A percentile compares a stretch with the other conserved stretches of the same genome.
Evolutionary conservation across 306 rosid species (phyloP).

Genomic region (Trichosanthes truncata): DNA sequence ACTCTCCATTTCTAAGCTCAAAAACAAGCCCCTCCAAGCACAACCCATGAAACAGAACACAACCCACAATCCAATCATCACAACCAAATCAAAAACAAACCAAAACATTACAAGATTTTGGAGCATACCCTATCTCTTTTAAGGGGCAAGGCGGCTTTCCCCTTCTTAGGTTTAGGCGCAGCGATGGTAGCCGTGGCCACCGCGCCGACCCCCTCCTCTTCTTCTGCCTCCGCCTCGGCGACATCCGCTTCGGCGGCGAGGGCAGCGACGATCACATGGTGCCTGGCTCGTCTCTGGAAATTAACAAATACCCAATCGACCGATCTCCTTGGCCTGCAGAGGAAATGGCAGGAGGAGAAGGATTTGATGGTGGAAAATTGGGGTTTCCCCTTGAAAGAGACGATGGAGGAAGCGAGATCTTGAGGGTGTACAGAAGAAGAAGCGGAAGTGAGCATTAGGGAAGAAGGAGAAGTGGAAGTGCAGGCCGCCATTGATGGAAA

Average conservation of each 20-base stretch:
- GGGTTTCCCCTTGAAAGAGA: constrained; percentile 40
- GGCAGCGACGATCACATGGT: constrained; percentile 32
- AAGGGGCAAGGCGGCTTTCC: constrained; percentile 83
- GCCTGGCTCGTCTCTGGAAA: constrained; percentile 14
- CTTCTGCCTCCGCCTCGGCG: constrained; percentile 27
- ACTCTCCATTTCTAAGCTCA: not conserved
- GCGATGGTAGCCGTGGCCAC: constrained; percentile 14
- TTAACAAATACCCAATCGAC: constrained; percentile 18
- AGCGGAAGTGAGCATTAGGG: constrained; percentile 49
- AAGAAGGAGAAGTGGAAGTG: constrained; percentile 39
- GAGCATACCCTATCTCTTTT: constrained; percentile 76
- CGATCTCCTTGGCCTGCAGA: constrained; percentile 13
- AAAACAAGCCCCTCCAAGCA: not conserved
- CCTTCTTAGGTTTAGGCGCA: constrained; percentile 60
- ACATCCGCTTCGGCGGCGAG: constrained; percentile 48
- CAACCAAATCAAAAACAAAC: not conserved
- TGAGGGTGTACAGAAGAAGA: constrained; percentile 37
- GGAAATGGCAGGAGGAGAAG: constrained; percentile 26
- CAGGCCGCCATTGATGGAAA: constrained; percentile 46
- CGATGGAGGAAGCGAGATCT: constrained; percentile 40
- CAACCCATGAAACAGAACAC: not conserved
- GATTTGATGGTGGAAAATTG: constrained; percentile 21
- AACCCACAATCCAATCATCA: not conserved
- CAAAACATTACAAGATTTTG: not conserved
- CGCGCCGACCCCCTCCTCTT: constrained; percentile 13